A percentile compares a stretch with the other conserved stretches of the same genome.
phyloP scores from a whole-genome alignment of 1,139 yeast genomes.

The Waltiozyma sp. region DNA sequence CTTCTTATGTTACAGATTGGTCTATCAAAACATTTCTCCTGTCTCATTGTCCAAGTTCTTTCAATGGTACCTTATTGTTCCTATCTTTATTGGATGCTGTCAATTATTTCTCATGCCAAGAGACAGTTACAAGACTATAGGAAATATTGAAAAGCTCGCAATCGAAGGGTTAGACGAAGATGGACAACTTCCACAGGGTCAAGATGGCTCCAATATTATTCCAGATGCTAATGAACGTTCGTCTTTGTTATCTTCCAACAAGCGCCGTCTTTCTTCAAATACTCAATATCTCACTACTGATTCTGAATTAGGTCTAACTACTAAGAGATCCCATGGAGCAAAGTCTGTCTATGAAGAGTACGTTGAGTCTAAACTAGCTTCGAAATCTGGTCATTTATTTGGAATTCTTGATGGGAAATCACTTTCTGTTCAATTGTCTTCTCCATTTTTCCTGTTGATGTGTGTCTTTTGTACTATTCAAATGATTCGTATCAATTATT shows the following conservation, averaged over 20 bases:
- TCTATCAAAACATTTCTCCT: constrained; percentile 33
- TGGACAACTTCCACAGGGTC: constrained; percentile 23
- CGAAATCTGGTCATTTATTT: constrained; percentile 63
- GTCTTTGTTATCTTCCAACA: constrained; percentile 16
- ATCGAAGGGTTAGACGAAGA: constrained; percentile 61
- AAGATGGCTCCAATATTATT: constrained; percentile 20
- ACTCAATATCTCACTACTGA: constrained; percentile 2
- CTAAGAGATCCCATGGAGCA: constrained; percentile 20
- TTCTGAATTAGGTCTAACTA: constrained; percentile 7
- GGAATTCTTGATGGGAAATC: constrained; percentile 71
- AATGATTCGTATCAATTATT: constrained; percentile 84
- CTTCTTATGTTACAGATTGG: constrained; percentile 53
- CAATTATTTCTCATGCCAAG: constrained; percentile 73
- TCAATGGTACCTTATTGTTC: constrained; percentile 54
- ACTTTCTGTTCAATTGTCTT: constrained; percentile 49
- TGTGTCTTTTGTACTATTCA: constrained; percentile 71
- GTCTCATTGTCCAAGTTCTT: constrained; percentile 46
- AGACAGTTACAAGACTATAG: constrained; percentile 62
- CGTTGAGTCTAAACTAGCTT: constrained; percentile 41
- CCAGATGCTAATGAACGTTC: constrained; percentile 21
- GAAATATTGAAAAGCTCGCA: constrained; percentile 53
- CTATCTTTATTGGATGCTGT: constrained; percentile 60
- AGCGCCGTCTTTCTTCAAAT: constrained; percentile 2
- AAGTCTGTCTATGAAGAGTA: constrained; percentile 54
- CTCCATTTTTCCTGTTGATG: constrained; percentile 76